Evolutionary conservation across 2,329 filamentous ascomycete species (phyloP), one percentile per base, ranked within the genome.

Genomic region (Pezizomycotina sp.): DNA sequence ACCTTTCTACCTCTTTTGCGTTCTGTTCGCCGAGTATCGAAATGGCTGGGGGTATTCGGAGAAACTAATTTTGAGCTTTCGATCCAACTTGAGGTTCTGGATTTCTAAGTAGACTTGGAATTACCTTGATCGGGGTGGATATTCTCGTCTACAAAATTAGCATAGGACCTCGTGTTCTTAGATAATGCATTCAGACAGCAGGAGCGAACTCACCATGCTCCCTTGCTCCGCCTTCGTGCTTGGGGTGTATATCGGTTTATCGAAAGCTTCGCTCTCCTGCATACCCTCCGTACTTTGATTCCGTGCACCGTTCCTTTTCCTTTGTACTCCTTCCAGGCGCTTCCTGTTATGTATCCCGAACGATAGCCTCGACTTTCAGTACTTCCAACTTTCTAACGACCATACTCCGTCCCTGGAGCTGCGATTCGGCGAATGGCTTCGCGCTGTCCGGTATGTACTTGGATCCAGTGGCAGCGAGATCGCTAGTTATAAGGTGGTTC

Each of bases 301-400:
- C 81, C 80, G 58, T 92, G 80, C 10, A 92, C 77, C 1, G 81
- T 91, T 34, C 79, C 77, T 13, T 60, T 64, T 47, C 68, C 65
- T 54, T 70, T 61, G 61, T 89, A 80, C 61, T 92, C 82, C 24
- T 65, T 65, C 77, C 80, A 92, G 0, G 79, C 82, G 28, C 73
- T 78, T 27, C 83, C 83, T 4, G 83, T 83, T 54, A 92, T 73
- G 61, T 92, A 92, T 48, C 83, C 83, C 82, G 73, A n/a, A 91
- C 79, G 45, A 86, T 86, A 27, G 74, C 77, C 59, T 86, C 79
- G 45, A 91, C 65, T 15, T 79, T 78, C 41, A 91, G 71, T 46
- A 89, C 71, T 50, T 74, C 69, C 39, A 82, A 65, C 47, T 71
- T 71, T 44, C 74, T 71, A 36, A 86, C 77, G 47, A 72, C 68